phyloP scores from a whole-genome alignment of 805 yeast genomes.

The Huiozyma naganishii region DNA sequence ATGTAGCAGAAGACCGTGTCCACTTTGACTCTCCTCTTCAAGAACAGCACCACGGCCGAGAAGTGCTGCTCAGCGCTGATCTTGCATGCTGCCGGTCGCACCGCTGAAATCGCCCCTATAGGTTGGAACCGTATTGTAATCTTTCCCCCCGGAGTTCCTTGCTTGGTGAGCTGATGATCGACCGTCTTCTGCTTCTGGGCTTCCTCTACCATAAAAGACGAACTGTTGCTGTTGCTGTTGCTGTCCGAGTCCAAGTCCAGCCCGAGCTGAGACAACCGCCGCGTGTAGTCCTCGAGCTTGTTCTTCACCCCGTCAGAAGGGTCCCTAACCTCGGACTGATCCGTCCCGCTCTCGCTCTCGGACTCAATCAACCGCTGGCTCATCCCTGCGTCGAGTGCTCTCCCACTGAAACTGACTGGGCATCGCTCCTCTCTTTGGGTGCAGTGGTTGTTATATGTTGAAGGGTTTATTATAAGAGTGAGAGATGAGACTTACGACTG shows the following conservation, averaged over 20 bases:
- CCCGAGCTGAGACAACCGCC: constrained; percentile 20
- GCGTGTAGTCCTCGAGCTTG: constrained; percentile 18
- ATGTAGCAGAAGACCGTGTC: constrained; percentile 23
- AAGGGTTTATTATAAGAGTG: too few species aligned
- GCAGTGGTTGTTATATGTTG: too few species aligned
- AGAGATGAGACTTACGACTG: too few species aligned
- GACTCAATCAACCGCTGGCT: constrained; percentile 21
- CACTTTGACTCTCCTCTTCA: constrained; percentile 15
- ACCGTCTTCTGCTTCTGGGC: neutral
- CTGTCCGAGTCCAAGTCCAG: constrained; percentile 10
- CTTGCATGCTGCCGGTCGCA: constrained; percentile 20
- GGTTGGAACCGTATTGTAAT: constrained; percentile 23
- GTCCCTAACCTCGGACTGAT: neutral
- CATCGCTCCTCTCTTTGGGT: too few species aligned
- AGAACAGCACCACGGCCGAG: constrained; percentile 16
- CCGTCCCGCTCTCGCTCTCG: constrained; percentile 15
- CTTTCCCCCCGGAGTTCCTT: constrained; percentile 3
- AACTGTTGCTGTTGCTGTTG: neutral
- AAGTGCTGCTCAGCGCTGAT: constrained; percentile 22
- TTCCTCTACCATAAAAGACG: neutral
- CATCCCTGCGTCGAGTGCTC: constrained; percentile 7
- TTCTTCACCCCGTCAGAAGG: constrained; percentile 9
- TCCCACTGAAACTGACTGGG: too few species aligned
- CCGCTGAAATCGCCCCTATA: constrained; percentile 21
- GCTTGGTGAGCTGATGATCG: neutral